These are phyloP conservation scores for Entomortierella chlamydospora DNA, from an alignment of 192 early-diverging fungal species.

Conservation along the genomic window DNA sequence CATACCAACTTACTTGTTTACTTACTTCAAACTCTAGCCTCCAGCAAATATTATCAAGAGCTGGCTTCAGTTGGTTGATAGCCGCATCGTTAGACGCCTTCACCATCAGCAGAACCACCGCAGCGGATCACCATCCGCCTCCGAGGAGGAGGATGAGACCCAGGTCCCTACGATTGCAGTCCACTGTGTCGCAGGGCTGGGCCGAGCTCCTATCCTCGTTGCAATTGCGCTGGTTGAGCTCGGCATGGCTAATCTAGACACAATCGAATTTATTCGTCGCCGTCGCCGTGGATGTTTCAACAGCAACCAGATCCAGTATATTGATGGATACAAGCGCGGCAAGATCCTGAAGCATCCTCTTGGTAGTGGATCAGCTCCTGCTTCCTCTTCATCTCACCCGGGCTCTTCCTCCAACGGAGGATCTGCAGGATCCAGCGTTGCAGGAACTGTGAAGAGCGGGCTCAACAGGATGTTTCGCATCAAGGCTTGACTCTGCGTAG, in stretches of 20 bases:
- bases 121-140: constrained; percentile 28
- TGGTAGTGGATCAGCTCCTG: constrained; percentile 15
- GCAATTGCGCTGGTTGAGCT: constrained; percentile 83
- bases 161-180: constrained; percentile 77
- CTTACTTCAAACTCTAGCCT: constrained; percentile 43
- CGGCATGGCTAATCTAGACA: constrained; percentile 81
- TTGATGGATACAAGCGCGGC: constrained; percentile 62
- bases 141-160: constrained; percentile 28
- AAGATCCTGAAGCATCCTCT: constrained; percentile 43
- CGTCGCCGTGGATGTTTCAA: constrained; percentile 85
- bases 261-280: constrained; percentile 77
- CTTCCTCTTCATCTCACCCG: neutral
- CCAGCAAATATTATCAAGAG: constrained; percentile 71
- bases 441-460: constrained; percentile 33
- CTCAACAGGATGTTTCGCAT: constrained; percentile 53
- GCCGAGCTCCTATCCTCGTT: constrained; percentile 93
- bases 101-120: constrained; percentile 13
- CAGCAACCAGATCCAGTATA: constrained; percentile 77
- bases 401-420: neutral
- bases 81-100: constrained; percentile 55
- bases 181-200: constrained; percentile 96
- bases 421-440: constrained; percentile 3
- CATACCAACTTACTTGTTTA: no score
- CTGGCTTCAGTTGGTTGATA: constrained; percentile 78
- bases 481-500: constrained; percentile 40